Evolutionary conservation across 176 grass and related monocot species (phyloP).

Genomic region (Saccharum officinarum): DNA sequence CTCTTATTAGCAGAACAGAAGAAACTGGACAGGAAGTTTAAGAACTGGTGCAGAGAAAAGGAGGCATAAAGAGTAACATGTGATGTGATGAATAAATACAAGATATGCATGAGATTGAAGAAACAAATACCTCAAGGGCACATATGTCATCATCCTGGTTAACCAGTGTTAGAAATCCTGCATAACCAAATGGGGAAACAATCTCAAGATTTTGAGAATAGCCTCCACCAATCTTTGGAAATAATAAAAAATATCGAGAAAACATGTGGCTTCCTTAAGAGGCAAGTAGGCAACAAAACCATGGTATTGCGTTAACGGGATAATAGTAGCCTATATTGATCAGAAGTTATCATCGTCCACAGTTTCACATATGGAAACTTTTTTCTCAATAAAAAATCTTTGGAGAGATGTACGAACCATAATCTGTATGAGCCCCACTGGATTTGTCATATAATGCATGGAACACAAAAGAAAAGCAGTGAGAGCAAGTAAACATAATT

Average conservation of each 20-base stretch:
- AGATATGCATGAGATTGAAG: background rate
- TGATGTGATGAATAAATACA: background rate
- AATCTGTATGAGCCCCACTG: conserved; percentile 97
- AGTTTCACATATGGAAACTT: background rate
- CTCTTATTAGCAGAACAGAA: background rate
- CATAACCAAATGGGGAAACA: conserved; percentile 1
- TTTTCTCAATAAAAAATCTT: background rate
- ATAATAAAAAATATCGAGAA: background rate
- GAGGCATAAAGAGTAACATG: background rate
- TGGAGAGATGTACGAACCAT: conserved; percentile 59
- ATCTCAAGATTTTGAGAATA: conserved; percentile 4
- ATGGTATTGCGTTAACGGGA: background rate
- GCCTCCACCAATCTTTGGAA: background rate
- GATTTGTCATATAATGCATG: conserved; percentile 31
- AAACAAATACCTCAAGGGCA: conserved; percentile 85
- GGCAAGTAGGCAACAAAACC: background rate
- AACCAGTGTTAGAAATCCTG: conserved; percentile 87
- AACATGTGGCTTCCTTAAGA: background rate
- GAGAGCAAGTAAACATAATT: conserved; percentile 23
- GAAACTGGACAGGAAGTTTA: background rate
- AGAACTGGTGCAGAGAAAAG: background rate
- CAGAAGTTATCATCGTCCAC: background rate
- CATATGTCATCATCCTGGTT: conserved; percentile 89
- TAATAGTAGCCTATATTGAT: background rate
- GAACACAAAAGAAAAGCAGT: conserved; percentile 24